Conservation (phyloP, 305 asterid genomes). For the Fraxinus albicans region DNA sequence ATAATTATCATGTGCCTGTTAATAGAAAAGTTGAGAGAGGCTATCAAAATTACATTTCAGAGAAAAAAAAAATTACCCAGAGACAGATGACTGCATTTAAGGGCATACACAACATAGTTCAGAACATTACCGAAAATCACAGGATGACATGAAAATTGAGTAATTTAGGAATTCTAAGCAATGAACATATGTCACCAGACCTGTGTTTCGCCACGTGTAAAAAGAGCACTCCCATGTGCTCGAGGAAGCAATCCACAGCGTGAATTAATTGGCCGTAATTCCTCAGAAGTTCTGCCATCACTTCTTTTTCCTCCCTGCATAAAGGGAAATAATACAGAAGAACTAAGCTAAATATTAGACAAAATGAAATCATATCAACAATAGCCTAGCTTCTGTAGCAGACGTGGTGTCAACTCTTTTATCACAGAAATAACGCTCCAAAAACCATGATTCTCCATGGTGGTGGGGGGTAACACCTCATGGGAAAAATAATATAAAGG, state of each 20-base stretch:
- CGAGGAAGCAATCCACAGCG: conserved; percentile 92
- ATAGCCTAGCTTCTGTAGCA: conserved; percentile 1
- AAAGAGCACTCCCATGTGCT: conserved; percentile 99
- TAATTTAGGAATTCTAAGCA: conserved; percentile 13
- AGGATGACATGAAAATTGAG: neutral
- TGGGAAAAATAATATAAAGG: neutral
- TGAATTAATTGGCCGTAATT: conserved; percentile 72
- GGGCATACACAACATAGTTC: neutral
- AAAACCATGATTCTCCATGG: conserved; percentile 5
- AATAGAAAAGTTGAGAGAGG: neutral
- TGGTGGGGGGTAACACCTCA: conserved; percentile 7
- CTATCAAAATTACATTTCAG: neutral
- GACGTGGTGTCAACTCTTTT: neutral
- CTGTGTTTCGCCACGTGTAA: conserved; percentile 99
- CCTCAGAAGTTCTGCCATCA: conserved; percentile 81
- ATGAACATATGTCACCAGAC: conserved; percentile 35
- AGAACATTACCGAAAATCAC: neutral
- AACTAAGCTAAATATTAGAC: conserved; percentile 13
- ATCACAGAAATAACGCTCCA: conserved; percentile 6
- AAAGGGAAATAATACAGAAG: conserved; percentile 16
- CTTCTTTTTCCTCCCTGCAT: conserved; percentile 89
- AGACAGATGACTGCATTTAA: conserved; percentile 11
- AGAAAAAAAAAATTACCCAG: neutral
- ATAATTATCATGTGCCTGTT: neutral
- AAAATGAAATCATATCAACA: conserved; percentile 6